Evolutionary conservation across 2,329 filamentous ascomycete genomes (phyloP), one percentile per base, ranked within the genome.

Genomic region (Neurospora sp.): DNA sequence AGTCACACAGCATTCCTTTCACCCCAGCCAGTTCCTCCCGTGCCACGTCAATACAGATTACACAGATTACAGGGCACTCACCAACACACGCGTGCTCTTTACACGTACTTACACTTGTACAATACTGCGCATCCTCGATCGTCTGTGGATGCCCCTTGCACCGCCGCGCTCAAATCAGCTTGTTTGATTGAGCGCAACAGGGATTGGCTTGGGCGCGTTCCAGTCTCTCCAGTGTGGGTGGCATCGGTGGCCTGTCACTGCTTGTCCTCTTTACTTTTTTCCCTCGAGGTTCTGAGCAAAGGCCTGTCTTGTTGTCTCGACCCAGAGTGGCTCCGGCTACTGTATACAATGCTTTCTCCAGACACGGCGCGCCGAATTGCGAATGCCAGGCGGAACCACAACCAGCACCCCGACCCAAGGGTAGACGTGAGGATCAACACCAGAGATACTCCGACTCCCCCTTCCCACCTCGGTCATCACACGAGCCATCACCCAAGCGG

Each of bases 401-500:
- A 2, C 46, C 19, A 52, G 6, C 19, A 28, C 46, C 19, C 19
- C 6, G 46, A 52, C 46, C 46, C 46, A 52, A 52, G 46, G 46
- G 3, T 52, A 8, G 74, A 76, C 65, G 67, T 74, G 17, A 74
- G 71, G 70, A 74, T 76, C 70, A 74, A 75, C 69, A 76, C 74
- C 52, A 62, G 52, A 62, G 52, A 62, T 62, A 62, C 52, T 62
- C 52, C 52, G 52, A 17, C 52, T 62, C 15, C 52, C 52, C 8
- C 72, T 72, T 43, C 36, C 72, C 12, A 69, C 70, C 12, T 67
- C 71, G 3, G 70, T 23, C 52, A 36, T 11, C 39, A 67, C 46
- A 36, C 46, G 57, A 41, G 11, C 33, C 40, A 68, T 76, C 62
- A 76, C 79, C 41, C 77, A 77, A 66, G 77, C 78, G 41, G 40